These are phyloP conservation scores for Dissoconium aciculare DNA, from an alignment of 2,329 filamentous ascomycete species.

Conservation along the genomic window DNA sequence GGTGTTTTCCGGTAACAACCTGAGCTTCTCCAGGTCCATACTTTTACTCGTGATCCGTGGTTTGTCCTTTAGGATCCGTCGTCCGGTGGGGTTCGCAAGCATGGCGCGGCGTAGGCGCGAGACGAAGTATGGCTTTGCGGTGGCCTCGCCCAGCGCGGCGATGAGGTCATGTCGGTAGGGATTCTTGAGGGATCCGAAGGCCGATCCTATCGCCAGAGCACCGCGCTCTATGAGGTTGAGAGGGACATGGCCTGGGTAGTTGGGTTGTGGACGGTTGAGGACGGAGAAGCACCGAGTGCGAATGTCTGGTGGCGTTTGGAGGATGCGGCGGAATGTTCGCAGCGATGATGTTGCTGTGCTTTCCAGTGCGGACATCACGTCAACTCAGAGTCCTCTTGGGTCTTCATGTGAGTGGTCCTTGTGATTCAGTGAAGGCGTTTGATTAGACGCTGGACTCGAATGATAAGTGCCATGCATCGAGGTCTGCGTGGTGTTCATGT, in stretches of 20 bases:
- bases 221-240: constrained; percentile 64
- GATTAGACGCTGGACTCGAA: too few species aligned
- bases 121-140: constrained; percentile 89
- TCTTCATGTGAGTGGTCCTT: too few species aligned
- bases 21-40: constrained; percentile 54
- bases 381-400: too few species aligned
- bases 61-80: constrained; percentile 77
- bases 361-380: too few species aligned
- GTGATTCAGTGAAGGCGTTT: too few species aligned
- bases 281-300: constrained; percentile 57
- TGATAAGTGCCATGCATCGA: too few species aligned
- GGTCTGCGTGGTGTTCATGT: too few species aligned
- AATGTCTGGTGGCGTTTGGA: too few species aligned
- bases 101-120: constrained; percentile 81
- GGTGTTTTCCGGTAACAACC: constrained; percentile 53
- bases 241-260: constrained; percentile 85
- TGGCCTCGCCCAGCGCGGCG: constrained; percentile 84
- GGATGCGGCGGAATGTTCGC: too few species aligned
- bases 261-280: constrained; percentile 68
- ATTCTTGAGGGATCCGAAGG: constrained; percentile 48
- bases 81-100: constrained; percentile 69
- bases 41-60: constrained; percentile 70
- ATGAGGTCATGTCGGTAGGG: constrained; percentile 84
- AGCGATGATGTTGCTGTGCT: too few species aligned
- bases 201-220: constrained; percentile 50